Evolutionary conservation across 805 yeast genomes (phyloP).

Genomic region (Nakazawaea sp.): DNA sequence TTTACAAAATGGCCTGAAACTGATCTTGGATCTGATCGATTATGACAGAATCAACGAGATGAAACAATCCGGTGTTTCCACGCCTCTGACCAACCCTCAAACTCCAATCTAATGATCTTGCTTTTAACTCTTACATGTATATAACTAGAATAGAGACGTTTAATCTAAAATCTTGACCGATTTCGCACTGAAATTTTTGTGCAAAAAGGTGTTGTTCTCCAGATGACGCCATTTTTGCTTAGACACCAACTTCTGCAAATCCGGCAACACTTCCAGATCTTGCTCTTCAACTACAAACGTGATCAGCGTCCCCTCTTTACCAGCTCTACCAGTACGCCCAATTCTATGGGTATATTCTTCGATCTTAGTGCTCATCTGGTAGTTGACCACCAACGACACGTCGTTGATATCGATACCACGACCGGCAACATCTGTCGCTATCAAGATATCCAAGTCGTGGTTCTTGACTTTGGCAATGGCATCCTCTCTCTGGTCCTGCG

Average conservation of each 20-base stretch:
- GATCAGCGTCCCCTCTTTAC: conserved; percentile 66
- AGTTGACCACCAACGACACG: conserved; percentile 80
- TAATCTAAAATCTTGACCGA: too few relatives aligned
- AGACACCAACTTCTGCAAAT: neutral
- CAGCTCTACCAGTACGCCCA: conserved; percentile 97
- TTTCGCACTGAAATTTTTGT: too few relatives aligned
- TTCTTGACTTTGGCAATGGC: conserved; percentile 55
- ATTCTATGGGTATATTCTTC: conserved; percentile 89
- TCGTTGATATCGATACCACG: conserved; percentile 92
- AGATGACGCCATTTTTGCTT: neutral
- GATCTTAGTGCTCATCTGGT: conserved; percentile 69
- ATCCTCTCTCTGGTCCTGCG: conserved; percentile 80
- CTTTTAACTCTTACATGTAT: too few relatives aligned
- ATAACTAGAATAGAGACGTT: too few relatives aligned
- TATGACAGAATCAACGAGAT: conserved; percentile 51
- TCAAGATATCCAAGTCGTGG: conserved; percentile 53
- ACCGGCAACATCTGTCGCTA: conserved; percentile 95
- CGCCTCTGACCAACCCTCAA: too few relatives aligned
- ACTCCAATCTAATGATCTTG: too few relatives aligned
- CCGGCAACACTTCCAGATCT: conserved; percentile 12
- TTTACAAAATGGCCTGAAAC: conserved; percentile 73
- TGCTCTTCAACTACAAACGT: conserved; percentile 65
- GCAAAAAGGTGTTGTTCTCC: too few relatives aligned
- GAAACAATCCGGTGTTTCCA: conserved; percentile 24
- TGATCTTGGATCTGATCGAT: conserved; percentile 74